Conservation (phyloP, 2,329 filamentous ascomycete genomes). For the Helotiales sp. region DNA sequence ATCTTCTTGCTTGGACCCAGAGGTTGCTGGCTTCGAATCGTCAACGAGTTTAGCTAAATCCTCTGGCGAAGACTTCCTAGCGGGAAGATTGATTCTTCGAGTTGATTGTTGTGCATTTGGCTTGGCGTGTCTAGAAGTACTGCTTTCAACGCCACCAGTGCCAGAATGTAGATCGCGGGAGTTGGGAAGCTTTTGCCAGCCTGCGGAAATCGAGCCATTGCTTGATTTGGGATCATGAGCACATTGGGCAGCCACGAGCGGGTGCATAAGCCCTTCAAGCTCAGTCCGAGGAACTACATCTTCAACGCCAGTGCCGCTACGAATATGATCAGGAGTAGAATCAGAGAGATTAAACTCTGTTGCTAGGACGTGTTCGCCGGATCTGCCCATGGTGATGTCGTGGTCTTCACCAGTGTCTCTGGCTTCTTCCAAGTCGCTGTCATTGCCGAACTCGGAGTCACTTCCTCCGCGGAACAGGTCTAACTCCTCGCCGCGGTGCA, state of each 20-base stretch:
- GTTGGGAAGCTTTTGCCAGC: neutral
- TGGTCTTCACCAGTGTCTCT: conserved; percentile 7
- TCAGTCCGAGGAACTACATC: conserved; percentile 26
- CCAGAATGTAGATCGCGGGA: neutral
- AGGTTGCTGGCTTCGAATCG: neutral
- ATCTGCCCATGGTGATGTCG: conserved; percentile 10
- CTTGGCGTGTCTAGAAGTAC: neutral
- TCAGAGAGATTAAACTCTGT: conserved; percentile 13
- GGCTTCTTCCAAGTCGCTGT: conserved; percentile 18
- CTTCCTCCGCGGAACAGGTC: conserved; percentile 31
- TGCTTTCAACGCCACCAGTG: neutral
- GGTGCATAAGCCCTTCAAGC: conserved; percentile 27
- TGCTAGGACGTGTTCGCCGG: conserved; percentile 17
- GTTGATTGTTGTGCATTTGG: neutral
- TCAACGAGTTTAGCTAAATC: neutral
- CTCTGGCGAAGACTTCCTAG: neutral
- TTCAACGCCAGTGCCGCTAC: conserved; percentile 26
- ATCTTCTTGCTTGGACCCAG: conserved; percentile 3
- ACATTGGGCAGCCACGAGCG: conserved; percentile 1
- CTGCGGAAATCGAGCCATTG: neutral
- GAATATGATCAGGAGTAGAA: conserved; percentile 6
- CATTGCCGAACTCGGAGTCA: conserved; percentile 19
- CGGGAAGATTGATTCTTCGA: too few species aligned
- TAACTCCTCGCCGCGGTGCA: conserved; percentile 36
- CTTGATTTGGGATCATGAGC: neutral